Evolutionary conservation across 1,284 basidiomycete genomes (phyloP).

Genomic region (Leccinum fallax): DNA sequence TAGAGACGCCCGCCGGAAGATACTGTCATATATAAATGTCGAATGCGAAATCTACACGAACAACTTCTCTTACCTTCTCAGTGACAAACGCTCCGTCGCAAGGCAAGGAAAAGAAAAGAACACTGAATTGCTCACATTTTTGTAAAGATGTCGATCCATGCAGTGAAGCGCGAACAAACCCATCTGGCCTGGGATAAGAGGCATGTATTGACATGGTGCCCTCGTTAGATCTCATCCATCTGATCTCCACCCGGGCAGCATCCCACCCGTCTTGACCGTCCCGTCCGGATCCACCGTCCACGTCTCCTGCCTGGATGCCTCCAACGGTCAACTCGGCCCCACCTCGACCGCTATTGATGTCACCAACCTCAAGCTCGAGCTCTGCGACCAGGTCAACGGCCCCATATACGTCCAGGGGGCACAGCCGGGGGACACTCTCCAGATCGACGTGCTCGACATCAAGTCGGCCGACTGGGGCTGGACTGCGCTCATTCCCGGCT

Average conservation of each 20-base stretch:
- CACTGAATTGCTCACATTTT: background rate
- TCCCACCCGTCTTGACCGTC: slow-evolving; percentile 45
- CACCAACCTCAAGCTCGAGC: slow-evolving; percentile 44
- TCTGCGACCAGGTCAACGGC: slow-evolving; percentile 60
- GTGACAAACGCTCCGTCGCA: background rate
- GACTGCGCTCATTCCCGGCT: slow-evolving; percentile 59
- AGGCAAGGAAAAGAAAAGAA: background rate
- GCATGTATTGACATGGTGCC: background rate
- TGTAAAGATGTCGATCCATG: background rate
- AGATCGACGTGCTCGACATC: slow-evolving; percentile 55
- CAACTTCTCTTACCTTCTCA: background rate
- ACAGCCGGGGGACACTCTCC: slow-evolving; percentile 56
- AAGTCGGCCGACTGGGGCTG: slow-evolving; percentile 62
- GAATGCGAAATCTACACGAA: background rate
- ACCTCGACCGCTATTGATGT: slow-evolving; percentile 43
- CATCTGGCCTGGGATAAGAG: background rate
- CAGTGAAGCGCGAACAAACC: background rate
- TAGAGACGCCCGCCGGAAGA: background rate
- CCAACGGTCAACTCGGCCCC: slow-evolving; percentile 58
- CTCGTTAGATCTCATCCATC: background rate
- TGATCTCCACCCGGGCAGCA: background rate
- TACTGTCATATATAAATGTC: background rate
- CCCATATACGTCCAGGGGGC: slow-evolving; percentile 56
- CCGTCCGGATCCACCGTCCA: slow-evolving; percentile 55
- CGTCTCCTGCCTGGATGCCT: slow-evolving; percentile 64